Evolutionary conservation across 73 alveolate genomes (phyloP), one percentile per base, ranked within the genome.

Genomic region (Tetrahymena elliotti): DNA sequence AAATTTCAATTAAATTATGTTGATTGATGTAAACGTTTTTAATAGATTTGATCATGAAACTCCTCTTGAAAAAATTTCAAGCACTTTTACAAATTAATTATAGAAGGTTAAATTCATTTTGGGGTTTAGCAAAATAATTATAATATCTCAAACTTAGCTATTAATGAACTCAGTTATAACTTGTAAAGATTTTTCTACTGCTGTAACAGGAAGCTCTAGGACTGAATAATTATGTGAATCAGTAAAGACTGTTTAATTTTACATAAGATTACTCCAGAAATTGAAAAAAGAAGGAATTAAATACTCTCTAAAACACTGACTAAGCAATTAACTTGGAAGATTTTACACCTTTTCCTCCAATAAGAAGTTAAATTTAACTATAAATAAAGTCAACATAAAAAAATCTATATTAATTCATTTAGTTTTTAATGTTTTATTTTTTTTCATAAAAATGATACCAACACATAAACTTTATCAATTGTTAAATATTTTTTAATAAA

Each of bases 11-110:
- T 95, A 54, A 98, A 97, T 84, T 97, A 97, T 93, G 98, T 27
- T 10, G 99, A 97, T 27, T 10, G 99, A 97, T 93, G 92, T 97
- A 38, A 93, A 95, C 40, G 96, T 95, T 34, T 94, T 95, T 27
- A 97, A 96, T 82, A 96, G 98, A 95, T 94, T 94, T 15, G 98
- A 97, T 93, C 84, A 53, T 92, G 94, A 93, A 82, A 96, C 98
- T 68, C 98, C 99, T 16, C 83, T 97, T 39, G 99, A 97, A 93
- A 98, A 97, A 93, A 96, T 97, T 35, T 93, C 97, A 93, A 94
- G 97, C 95, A 97, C 98, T 18, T 96, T 97, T 95, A 52, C 94
- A 40, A 96, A 97, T 47, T 97, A 27, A 96, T 97, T 20, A 96
- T 94, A 18, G 41, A 97, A 84, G 98, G 98, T 5, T 84, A 93